Percentiles rank a stretch among this genome's conserved stretches.
These are phyloP conservation scores for Metschnikowia gelsemii DNA, from an alignment of 805 yeast species.

Conservation along the genomic window DNA sequence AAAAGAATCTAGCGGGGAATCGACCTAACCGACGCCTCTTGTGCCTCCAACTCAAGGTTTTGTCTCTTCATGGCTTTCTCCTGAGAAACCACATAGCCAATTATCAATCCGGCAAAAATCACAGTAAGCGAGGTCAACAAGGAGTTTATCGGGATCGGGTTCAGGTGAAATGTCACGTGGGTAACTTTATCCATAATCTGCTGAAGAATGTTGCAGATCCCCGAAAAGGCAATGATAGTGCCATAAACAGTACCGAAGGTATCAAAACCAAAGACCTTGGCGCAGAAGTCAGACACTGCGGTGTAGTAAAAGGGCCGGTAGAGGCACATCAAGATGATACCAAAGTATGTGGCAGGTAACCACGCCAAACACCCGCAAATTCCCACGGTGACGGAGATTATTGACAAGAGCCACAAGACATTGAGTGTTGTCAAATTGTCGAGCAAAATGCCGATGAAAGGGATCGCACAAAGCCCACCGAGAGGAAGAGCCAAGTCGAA, in stretches of 20 bases:
- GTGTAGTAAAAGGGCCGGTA: slow-evolving; percentile 93
- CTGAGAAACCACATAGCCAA: slow-evolving; percentile 44
- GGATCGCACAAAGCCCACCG: slow-evolving; percentile 86
- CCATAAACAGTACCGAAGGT: slow-evolving; percentile 94
- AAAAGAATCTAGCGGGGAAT: slow-evolving; percentile 39
- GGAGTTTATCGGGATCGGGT: slow-evolving; percentile 78
- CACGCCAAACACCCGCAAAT: slow-evolving; percentile 63
- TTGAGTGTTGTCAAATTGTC: slow-evolving; percentile 69
- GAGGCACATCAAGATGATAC: slow-evolving; percentile 69
- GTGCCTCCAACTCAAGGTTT: slow-evolving; percentile 62
- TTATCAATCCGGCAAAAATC: slow-evolving; percentile 47
- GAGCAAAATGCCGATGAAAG: slow-evolving; percentile 76
- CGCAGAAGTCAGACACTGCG: slow-evolving; percentile 85
- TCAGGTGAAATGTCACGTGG: slow-evolving; percentile 62
- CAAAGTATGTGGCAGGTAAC: slow-evolving; percentile 58
- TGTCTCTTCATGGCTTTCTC: slow-evolving; percentile 46
- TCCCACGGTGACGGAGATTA: slow-evolving; percentile 63
- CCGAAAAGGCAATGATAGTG: slow-evolving; percentile 75
- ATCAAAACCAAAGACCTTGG: slow-evolving; percentile 89
- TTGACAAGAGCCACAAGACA: slow-evolving; percentile 52
- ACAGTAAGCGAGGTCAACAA: slow-evolving; percentile 54
- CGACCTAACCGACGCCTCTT: slow-evolving; percentile 49
- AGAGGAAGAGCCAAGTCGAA: slow-evolving; percentile 86
- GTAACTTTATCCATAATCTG: slow-evolving; percentile 68
- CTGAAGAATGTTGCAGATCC: slow-evolving; percentile 74